Percentiles rank a stretch among this genome's conserved stretches.
Conservation (phyloP, 2,329 filamentous ascomycete genomes). For the Leptographium radiaticola region DNA sequence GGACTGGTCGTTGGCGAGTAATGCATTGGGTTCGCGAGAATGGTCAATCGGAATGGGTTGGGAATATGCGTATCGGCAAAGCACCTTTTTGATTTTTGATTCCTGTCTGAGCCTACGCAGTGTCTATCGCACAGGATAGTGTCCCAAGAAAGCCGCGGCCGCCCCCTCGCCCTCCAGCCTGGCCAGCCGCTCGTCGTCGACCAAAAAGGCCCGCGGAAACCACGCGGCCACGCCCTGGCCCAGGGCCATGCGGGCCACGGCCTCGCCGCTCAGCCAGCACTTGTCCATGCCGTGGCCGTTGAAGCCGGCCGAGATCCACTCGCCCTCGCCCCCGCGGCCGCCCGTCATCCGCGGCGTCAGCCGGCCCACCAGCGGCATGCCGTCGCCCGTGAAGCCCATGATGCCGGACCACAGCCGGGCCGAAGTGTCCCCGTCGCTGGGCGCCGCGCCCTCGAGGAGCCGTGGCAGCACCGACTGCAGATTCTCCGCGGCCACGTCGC, state of each 20-base stretch:
- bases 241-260: conserved; percentile 1
- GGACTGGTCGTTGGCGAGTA: no score
- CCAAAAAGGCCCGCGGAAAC: background rate
- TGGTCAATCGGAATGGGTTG: no score
- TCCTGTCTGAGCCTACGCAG: no score
- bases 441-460: conserved; percentile 1
- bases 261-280: conserved; percentile 11
- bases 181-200: background rate
- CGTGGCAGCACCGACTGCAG: background rate
- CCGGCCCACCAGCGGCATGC: conserved; percentile 7
- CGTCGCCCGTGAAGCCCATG: conserved; percentile 7
- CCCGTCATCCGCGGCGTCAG: background rate
- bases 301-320: conserved; percentile 14
- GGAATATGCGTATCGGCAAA: no score
- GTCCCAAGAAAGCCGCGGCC: no score
- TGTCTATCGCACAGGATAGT: no score
- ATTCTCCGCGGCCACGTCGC: background rate
- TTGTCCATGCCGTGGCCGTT: conserved; percentile 14
- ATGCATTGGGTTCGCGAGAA: no score
- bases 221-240: background rate
- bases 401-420: conserved; percentile 6
- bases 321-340: background rate
- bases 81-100: no score
- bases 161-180: background rate
- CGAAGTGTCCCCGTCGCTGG: background rate